A percentile compares a stretch with the other conserved stretches of the same genome.
Evolutionary conservation across 371 early-diverging fungal species (phyloP).

Genomic region (Apophysomyces trapeziformis): DNA sequence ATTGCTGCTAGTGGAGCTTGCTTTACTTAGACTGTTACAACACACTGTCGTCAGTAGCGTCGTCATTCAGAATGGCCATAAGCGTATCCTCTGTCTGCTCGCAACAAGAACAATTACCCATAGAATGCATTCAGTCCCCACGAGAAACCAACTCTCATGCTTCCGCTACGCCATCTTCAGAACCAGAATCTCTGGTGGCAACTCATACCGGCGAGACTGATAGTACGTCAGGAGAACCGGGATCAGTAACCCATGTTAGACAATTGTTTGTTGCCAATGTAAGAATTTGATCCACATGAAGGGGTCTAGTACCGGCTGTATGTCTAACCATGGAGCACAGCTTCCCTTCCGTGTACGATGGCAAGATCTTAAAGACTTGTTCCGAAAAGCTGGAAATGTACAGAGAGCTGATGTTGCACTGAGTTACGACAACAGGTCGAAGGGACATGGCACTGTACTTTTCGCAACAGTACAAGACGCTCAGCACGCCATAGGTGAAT

Average conservation of each 20-base stretch:
- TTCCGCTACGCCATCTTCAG: constrained; percentile 6
- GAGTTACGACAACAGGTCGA: constrained; percentile 68
- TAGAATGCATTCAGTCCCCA: not conserved
- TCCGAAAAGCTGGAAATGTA: constrained; percentile 77
- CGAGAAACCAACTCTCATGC: constrained; percentile 10
- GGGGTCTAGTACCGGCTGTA: not conserved
- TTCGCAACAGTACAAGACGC: constrained; percentile 74
- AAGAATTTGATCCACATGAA: not conserved
- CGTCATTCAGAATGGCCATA: constrained; percentile 53
- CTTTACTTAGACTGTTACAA: not conserved
- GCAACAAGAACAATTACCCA: constrained; percentile 10
- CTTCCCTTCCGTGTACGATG: constrained; percentile 77
- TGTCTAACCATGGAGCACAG: constrained; percentile 34
- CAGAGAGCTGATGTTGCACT: constrained; percentile 75
- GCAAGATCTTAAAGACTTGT: constrained; percentile 87
- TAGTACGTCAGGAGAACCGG: not conserved
- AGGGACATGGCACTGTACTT: constrained; percentile 77
- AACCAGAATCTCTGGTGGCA: not conserved
- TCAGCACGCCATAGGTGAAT: constrained; percentile 65
- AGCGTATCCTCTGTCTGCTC: constrained; percentile 25
- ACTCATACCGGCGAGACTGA: not conserved
- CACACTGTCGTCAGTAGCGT: constrained; percentile 26
- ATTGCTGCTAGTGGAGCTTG: not conserved
- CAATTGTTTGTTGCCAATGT: constrained; percentile 35
- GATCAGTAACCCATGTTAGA: constrained; percentile 25